phyloP scores from a whole-genome alignment of 176 grass and related monocot species.

The Pharus latifolius region DNA sequence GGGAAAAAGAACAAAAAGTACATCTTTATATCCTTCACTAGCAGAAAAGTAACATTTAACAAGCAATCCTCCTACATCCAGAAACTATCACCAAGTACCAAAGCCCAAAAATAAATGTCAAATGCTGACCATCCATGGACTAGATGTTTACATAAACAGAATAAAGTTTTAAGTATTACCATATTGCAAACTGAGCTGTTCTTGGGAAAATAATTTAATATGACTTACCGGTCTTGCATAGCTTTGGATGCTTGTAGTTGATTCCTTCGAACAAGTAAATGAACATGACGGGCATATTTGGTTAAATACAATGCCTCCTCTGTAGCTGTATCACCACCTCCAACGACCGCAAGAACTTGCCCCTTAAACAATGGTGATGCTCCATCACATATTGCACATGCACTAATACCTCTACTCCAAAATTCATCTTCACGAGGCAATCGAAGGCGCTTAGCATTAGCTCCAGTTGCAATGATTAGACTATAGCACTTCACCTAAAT shows the following conservation, averaged over 20 bases:
- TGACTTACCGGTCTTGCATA: slow-evolving; percentile 92
- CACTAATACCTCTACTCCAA: slow-evolving; percentile 98
- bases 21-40: too few relatives aligned
- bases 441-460: slow-evolving; percentile 61
- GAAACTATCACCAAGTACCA: background rate
- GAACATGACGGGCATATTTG: slow-evolving; percentile 93
- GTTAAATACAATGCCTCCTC: slow-evolving; percentile 97
- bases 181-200: background rate
- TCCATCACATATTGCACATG: slow-evolving; percentile 97
- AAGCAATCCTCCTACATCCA: background rate
- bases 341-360: slow-evolving; percentile 89
- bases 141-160: background rate
- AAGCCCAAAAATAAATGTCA: background rate
- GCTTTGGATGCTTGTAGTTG: slow-evolving; percentile 87
- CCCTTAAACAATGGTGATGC: slow-evolving; percentile 84
- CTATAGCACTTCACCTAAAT: slow-evolving; percentile 78
- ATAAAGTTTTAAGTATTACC: background rate
- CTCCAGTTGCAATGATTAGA: slow-evolving; percentile 93
- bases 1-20: too few relatives aligned
- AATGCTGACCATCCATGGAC: background rate
- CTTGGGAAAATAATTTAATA: background rate
- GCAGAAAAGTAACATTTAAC: background rate
- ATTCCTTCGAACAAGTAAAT: slow-evolving; percentile 74
- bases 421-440: slow-evolving; percentile 96
- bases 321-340: slow-evolving; percentile 86